Evolutionary conservation across 148 eudicot genomes (phyloP), one percentile per base, ranked within the genome.

Genomic region (Dysphania ambrosioides): DNA sequence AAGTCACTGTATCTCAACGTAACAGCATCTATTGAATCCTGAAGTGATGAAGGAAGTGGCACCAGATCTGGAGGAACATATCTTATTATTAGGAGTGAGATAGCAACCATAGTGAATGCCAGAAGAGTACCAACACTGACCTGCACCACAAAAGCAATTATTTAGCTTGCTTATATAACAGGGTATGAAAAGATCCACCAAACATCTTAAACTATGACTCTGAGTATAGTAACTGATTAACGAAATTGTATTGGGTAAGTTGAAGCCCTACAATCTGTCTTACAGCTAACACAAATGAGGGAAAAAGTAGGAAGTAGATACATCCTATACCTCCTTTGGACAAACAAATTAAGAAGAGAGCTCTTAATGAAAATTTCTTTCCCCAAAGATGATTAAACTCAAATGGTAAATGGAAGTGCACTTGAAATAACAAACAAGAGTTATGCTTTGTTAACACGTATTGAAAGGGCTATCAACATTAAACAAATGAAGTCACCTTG

Each of bases 51-150:
- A 26, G 82, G 87, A 72, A 82, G 76, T 26, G 80, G 77, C 58
- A 81, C 84, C 75, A 74, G 79, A 42, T 80, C 73, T 65, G 88
- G 88, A 31, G 88, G 86, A 53, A 89, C 85, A 66, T 89, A 89
- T 82, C 93, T 83, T 31, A 85, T 77, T 26, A 87, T 69, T 77
- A 87, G 65, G 58, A 87, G 75, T 19, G 88, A 87, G 61, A 87
- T 68, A 58, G 90, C 90, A 47, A 85, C 90, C 85, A 78, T 79
- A 31, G 88, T 85, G 77, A 85, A 87, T 66, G 90, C 88, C 68
- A 87, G 74, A 74, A 89, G 81, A 32, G 93, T 89, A 53, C 93
- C 93, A 57, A 85, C 90, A 76, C 90, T 89, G 72, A 89, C 93
- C 90, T 89, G 87, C 73, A 76, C 44, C 57, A 47, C 9, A 44